Conservation (phyloP, 257 asterid species). For the Gentiana straminea region DNA sequence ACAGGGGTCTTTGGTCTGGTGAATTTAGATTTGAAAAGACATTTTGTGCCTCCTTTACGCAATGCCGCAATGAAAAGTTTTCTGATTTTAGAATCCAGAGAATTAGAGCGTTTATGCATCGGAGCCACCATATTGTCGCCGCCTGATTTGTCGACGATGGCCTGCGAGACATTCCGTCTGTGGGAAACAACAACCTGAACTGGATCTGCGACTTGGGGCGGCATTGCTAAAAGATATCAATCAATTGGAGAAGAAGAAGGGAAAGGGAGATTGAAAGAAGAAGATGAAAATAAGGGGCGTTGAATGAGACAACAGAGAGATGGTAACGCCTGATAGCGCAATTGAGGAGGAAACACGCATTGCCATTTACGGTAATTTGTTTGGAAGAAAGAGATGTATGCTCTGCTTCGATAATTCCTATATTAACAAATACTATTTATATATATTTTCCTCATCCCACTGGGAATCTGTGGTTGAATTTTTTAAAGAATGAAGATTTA, state of each 20-base stretch:
- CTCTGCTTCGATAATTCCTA: no score
- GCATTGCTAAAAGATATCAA: slow-evolving; percentile 12
- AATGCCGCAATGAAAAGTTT: slow-evolving; percentile 38
- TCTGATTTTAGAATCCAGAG: slow-evolving; percentile 21
- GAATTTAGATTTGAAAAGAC: slow-evolving; percentile 48
- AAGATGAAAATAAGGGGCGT: not conserved
- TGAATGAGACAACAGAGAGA: slow-evolving; percentile 2
- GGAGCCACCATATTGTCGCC: not conserved
- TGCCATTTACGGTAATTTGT: no score
- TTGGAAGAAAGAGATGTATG: no score
- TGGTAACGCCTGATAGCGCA: slow-evolving; percentile 2
- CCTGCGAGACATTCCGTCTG: slow-evolving; percentile 1
- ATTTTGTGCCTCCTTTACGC: slow-evolving; percentile 35
- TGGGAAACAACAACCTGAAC: slow-evolving; percentile 2
- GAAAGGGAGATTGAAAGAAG: not conserved
- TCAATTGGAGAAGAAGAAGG: not conserved
- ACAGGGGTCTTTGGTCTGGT: slow-evolving; percentile 32
- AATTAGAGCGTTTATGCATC: slow-evolving; percentile 16
- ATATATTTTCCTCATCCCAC: no score
- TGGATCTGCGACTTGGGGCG: slow-evolving; percentile 10
- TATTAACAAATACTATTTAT: no score
- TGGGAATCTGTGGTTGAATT: no score
- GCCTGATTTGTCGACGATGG: not conserved
- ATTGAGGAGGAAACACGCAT: no score
- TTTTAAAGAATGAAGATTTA: no score